Base-by-base conservation (phyloP, 1,284 basidiomycete genomes). In the Melampsora larici-populina region DNA sequence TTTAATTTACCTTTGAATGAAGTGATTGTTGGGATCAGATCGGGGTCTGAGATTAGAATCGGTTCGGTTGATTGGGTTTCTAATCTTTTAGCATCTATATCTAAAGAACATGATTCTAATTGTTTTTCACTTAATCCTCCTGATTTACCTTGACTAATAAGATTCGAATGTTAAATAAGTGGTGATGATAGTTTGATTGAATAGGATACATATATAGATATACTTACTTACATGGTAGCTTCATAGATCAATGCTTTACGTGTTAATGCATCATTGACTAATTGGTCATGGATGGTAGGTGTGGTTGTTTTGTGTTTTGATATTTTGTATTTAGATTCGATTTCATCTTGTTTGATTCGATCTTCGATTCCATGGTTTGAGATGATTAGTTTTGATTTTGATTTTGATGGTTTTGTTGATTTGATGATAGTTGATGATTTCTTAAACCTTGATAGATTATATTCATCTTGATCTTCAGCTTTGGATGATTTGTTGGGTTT, bases 161-260 rank as follows among this genome's bases (percentile, higher is more conserved):
- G n/a, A 48, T n/a, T n/a, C n/a, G n/a, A n/a, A n/a, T n/a, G n/a
- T n/a, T n/a, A n/a, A n/a, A n/a, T n/a, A n/a, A n/a, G n/a, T n/a
- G n/a, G n/a, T n/a, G n/a, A n/a, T n/a, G n/a, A n/a, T n/a, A n/a
- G n/a, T n/a, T n/a, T n/a, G n/a, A n/a, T n/a, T n/a, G n/a, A n/a
- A n/a, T n/a, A 36, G 36, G 36, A 36, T 36, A 9, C 9, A 36
- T 36, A 36, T 36, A n/a, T n/a, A n/a, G 3, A 36, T 36, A 33
- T 71, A 62, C 8, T 21, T 13, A 58, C 73, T 17, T 31, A 75
- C 73, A 75, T 67, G 0, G 73, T 75, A 1, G 65, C 64, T 31
- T 75, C 73, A 51, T 75, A 75, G 24, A 75, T 75, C 46, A 67
- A 60, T 1, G 73, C 26, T 55, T 75, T 75, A 21, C 73, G 64